phyloP scores from a whole-genome alignment of 2,329 filamentous ascomycete species.

The Thermothelomyces thermophilus region DNA sequence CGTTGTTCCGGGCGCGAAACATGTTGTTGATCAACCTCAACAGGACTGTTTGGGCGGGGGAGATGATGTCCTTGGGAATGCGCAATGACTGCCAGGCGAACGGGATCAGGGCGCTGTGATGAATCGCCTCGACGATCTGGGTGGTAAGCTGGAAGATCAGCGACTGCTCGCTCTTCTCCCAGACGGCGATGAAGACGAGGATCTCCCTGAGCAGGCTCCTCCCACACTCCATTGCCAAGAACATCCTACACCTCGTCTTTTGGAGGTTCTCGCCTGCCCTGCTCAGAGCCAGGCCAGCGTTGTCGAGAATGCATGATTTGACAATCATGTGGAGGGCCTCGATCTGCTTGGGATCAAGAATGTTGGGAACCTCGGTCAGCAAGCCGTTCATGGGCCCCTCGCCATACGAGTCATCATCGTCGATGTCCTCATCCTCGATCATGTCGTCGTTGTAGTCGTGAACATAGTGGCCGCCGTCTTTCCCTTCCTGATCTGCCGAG shows the following conservation, averaged over 20 bases:
- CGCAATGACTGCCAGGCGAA: slow-evolving; percentile 88
- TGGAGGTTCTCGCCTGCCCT: slow-evolving; percentile 74
- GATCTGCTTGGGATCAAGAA: slow-evolving; percentile 89
- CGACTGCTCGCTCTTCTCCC: slow-evolving; percentile 90
- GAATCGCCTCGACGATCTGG: slow-evolving; percentile 88
- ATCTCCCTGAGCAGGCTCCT: slow-evolving; percentile 84
- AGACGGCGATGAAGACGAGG: slow-evolving; percentile 92
- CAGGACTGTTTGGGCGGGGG: slow-evolving; percentile 87
- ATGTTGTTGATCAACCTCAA: slow-evolving; percentile 87
- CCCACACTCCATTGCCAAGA: slow-evolving; percentile 83
- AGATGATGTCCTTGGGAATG: slow-evolving; percentile 93
- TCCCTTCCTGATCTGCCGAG: slow-evolving; percentile 13
- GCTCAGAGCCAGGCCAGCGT: slow-evolving; percentile 63
- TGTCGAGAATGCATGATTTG: slow-evolving; percentile 87
- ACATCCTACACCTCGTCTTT: slow-evolving; percentile 80
- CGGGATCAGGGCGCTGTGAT: slow-evolving; percentile 81
- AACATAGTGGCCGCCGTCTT: slow-evolving; percentile 21
- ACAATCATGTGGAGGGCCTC: slow-evolving; percentile 96
- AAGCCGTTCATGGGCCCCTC: slow-evolving; percentile 76
- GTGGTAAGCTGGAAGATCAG: slow-evolving; percentile 95
- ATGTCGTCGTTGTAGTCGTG: slow-evolving; percentile 43
- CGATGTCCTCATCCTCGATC: slow-evolving; percentile 60
- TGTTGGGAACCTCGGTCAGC: slow-evolving; percentile 88
- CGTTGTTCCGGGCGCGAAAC: slow-evolving; percentile 55
- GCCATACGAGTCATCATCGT: slow-evolving; percentile 72